Percentiles rank a stretch among this genome's conserved stretches.
phyloP scores from a whole-genome alignment of 345 rosid genomes.

The Raphanus sativus region DNA sequence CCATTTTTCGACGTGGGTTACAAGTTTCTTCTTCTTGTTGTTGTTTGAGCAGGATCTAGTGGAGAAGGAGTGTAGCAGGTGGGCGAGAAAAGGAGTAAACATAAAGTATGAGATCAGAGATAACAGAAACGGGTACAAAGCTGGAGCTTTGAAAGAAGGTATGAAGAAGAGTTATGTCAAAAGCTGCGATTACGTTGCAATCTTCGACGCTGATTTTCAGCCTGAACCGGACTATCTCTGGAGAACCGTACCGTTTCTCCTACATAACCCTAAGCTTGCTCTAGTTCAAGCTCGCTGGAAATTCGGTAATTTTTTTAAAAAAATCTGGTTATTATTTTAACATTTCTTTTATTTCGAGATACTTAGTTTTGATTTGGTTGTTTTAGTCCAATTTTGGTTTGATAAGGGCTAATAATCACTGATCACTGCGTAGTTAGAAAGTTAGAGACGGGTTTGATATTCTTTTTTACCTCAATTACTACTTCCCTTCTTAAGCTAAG shows the following conservation, averaged over 20 bases:
- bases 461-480: slow-evolving; percentile 6
- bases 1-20: not conserved
- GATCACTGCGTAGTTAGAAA: slow-evolving; percentile 9
- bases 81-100: slow-evolving; percentile 97
- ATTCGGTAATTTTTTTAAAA: slow-evolving; percentile 57
- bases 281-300: slow-evolving; percentile 97
- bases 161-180: slow-evolving; percentile 87
- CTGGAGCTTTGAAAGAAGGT: slow-evolving; percentile 93
- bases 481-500: slow-evolving; percentile 18
- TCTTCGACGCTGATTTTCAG: slow-evolving; percentile 97
- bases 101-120: slow-evolving; percentile 84
- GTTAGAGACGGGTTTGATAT: slow-evolving; percentile 1
- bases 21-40: not conserved
- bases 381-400: not conserved
- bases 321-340: not conserved
- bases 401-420: slow-evolving; percentile 10
- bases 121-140: slow-evolving; percentile 83
- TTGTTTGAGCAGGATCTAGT: slow-evolving; percentile 61
- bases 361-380: slow-evolving; percentile 21
- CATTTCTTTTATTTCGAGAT: not conserved
- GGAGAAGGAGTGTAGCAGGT: slow-evolving; percentile 84
- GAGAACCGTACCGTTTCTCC: slow-evolving; percentile 81
- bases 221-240: slow-evolving; percentile 91
- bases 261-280: slow-evolving; percentile 72
- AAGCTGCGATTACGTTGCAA: slow-evolving; percentile 79